Conservation (phyloP, 2,329 filamentous ascomycete species). For the Exophiala spinifera region DNA sequence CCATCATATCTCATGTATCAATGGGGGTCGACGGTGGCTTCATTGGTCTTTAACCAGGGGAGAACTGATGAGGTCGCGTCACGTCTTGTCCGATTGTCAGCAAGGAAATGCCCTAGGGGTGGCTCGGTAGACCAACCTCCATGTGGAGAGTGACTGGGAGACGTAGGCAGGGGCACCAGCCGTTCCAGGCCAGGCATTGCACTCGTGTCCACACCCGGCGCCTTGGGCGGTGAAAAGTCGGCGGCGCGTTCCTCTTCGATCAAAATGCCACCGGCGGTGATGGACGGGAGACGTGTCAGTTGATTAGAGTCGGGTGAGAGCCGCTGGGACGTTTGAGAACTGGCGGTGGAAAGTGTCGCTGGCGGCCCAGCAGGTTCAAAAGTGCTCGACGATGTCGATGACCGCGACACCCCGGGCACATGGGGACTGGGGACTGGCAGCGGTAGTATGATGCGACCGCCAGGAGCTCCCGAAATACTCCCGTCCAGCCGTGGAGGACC, state of each 20-base stretch:
- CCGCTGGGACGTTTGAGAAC: slow-evolving; percentile 10
- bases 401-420: slow-evolving; percentile 11
- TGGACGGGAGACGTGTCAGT: slow-evolving; percentile 24
- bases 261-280: slow-evolving; percentile 23
- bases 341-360: slow-evolving; percentile 1
- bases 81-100: slow-evolving; percentile 19
- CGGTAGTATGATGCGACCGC: slow-evolving; percentile 18
- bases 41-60: slow-evolving; percentile 17
- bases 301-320: slow-evolving; percentile 18
- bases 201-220: slow-evolving; percentile 5
- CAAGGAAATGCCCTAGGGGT: slow-evolving; percentile 7
- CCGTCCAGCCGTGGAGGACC: slow-evolving; percentile 11
- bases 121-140: slow-evolving; percentile 20
- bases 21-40: slow-evolving; percentile 4
- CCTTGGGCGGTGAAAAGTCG: slow-evolving; percentile 14
- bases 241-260: slow-evolving; percentile 12
- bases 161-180: slow-evolving; percentile 11
- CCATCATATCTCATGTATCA: background rate
- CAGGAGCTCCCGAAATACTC: slow-evolving; percentile 8
- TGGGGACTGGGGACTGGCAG: slow-evolving; percentile 20
- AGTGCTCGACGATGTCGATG: slow-evolving; percentile 16
- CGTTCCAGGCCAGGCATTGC: slow-evolving; percentile 13
- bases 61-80: slow-evolving; percentile 11
- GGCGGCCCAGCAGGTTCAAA: slow-evolving; percentile 11
- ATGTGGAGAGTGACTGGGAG: slow-evolving; percentile 18